These are phyloP conservation scores for Plasmodium gaboni DNA, from an alignment of 169 alveolate species.

Conservation along the genomic window DNA sequence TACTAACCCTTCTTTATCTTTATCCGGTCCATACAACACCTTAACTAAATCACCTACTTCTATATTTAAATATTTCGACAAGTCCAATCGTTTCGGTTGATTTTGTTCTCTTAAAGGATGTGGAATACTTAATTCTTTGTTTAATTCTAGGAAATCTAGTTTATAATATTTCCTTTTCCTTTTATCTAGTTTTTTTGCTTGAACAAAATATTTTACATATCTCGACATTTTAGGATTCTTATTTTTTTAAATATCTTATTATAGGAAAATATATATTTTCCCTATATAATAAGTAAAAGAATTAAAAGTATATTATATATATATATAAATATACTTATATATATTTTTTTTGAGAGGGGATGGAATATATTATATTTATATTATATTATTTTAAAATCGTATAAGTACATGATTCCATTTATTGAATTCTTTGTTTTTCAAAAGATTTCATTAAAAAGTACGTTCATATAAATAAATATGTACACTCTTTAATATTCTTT, in stretches of 20 bases:
- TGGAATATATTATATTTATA: too few species aligned
- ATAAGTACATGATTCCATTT: too few species aligned
- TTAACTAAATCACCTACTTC: constrained; percentile 90
- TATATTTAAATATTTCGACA: constrained; percentile 86
- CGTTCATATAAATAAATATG: too few species aligned
- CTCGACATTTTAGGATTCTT: constrained; percentile 81
- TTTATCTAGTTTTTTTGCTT: constrained; percentile 83
- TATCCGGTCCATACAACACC: constrained; percentile 91
- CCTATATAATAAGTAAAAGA: too few species aligned
- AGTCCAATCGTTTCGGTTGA: constrained; percentile 84
- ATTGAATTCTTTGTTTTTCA: too few species aligned
- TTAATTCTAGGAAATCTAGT: constrained; percentile 83
- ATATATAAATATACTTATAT: neutral
- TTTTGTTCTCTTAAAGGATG: constrained; percentile 83
- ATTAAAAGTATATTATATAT: neutral
- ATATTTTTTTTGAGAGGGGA: neutral
- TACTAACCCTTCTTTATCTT: constrained; percentile 89
- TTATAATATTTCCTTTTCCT: constrained; percentile 83
- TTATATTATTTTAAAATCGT: too few species aligned
- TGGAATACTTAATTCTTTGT: constrained; percentile 88
- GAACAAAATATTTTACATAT: constrained; percentile 84
- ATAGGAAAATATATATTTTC: neutral
- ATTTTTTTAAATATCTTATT: neutral
- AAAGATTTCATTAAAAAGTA: too few species aligned
- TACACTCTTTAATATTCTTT: too few species aligned